phyloP scores from a whole-genome alignment of 2,329 filamentous ascomycete genomes.

The Cordyceps pruinosa region DNA sequence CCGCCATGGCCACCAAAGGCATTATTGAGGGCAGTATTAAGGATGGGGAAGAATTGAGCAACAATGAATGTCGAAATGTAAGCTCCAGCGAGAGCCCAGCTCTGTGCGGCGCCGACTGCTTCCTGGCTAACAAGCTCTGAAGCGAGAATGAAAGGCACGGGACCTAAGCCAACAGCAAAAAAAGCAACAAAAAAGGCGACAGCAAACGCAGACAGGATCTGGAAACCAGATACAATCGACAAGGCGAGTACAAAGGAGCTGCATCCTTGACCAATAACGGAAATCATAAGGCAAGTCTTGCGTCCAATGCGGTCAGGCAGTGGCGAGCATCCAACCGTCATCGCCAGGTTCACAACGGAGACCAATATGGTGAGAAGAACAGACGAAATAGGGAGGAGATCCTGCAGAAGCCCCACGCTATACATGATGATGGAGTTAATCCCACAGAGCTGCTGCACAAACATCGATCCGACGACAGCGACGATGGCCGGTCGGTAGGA shows the following conservation, averaged over 20 bases:
- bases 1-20: conserved; percentile 57
- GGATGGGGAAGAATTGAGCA: conserved; percentile 87
- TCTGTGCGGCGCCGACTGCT: conserved; percentile 86
- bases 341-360: conserved; percentile 77
- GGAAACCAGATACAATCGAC: conserved; percentile 66
- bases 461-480: conserved; percentile 84
- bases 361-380: conserved; percentile 81
- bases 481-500: conserved; percentile 67
- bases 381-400: conserved; percentile 73
- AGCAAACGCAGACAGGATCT: conserved; percentile 70
- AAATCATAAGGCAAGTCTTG: conserved; percentile 75
- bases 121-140: conserved; percentile 86
- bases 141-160: conserved; percentile 89
- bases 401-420: conserved; percentile 79
- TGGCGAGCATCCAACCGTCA: conserved; percentile 74
- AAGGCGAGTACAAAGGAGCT: conserved; percentile 72
- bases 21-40: conserved; percentile 66
- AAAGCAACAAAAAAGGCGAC: conserved; percentile 82
- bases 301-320: conserved; percentile 82
- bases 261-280: conserved; percentile 75
- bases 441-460: conserved; percentile 84
- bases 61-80: conserved; percentile 89
- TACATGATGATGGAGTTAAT: conserved; percentile 99
- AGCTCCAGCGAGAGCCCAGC: conserved; percentile 78
- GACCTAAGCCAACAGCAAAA: conserved; percentile 85